phyloP scores from a whole-genome alignment of 768 basidiomycete species.

The Fomitopsis pulvina region DNA sequence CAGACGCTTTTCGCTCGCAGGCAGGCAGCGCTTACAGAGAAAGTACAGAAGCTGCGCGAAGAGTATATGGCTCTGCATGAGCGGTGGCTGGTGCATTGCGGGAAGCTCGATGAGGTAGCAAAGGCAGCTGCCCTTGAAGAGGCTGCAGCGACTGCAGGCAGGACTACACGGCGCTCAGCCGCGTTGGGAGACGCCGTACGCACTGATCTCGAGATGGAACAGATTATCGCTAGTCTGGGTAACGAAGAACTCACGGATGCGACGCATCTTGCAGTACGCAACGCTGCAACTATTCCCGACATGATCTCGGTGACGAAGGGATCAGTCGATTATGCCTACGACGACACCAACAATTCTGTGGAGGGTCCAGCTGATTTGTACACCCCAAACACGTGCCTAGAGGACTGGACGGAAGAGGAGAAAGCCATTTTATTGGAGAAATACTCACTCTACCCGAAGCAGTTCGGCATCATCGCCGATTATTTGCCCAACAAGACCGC shows the following conservation, averaged over 20 bases:
- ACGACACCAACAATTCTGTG: slow-evolving; percentile 83
- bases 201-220: slow-evolving; percentile 95
- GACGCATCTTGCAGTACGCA: slow-evolving; percentile 75
- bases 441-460: slow-evolving; percentile 84
- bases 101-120: slow-evolving; percentile 55
- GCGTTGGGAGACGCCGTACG: slow-evolving; percentile 85
- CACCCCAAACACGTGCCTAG: slow-evolving; percentile 60
- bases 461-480: slow-evolving; percentile 89
- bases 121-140: slow-evolving; percentile 40
- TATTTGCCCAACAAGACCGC: slow-evolving; percentile 79
- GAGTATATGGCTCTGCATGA: slow-evolving; percentile 68
- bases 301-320: slow-evolving; percentile 72
- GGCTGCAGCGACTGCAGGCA: slow-evolving; percentile 33
- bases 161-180: slow-evolving; percentile 70
- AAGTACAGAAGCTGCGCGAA: slow-evolving; percentile 47
- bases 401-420: slow-evolving; percentile 87
- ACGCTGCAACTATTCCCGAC: slow-evolving; percentile 85
- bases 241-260: slow-evolving; percentile 93
- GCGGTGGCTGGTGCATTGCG: slow-evolving; percentile 69
- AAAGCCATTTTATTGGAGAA: slow-evolving; percentile 70
- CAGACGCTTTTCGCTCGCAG: slow-evolving; percentile 48
- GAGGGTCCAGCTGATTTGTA: slow-evolving; percentile 75
- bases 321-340: slow-evolving; percentile 56
- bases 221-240: slow-evolving; percentile 91
- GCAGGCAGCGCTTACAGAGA: slow-evolving; percentile 43